These are phyloP conservation scores for Senna siamea DNA, from an alignment of 306 rosid genomes.

Conservation along the genomic window DNA sequence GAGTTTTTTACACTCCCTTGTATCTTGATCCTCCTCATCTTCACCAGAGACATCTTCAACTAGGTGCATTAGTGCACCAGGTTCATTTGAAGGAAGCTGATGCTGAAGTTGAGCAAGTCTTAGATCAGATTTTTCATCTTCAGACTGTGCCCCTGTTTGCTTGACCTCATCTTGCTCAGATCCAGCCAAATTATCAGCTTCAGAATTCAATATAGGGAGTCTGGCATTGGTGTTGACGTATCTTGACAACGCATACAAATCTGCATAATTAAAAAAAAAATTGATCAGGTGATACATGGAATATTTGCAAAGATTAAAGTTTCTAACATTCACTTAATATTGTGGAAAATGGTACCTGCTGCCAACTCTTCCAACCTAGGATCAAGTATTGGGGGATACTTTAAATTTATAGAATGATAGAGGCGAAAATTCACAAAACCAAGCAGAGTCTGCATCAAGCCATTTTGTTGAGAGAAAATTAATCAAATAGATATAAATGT, in stretches of 20 bases:
- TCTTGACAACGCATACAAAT: constrained; percentile 81
- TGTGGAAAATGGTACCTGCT: constrained; percentile 53
- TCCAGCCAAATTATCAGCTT: constrained; percentile 50
- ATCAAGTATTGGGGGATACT: constrained; percentile 89
- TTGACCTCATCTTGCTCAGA: constrained; percentile 49
- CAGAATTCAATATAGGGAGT: constrained; percentile 49
- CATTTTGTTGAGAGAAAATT: constrained; percentile 9
- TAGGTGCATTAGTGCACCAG: constrained; percentile 85
- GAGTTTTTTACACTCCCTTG: constrained; percentile 72
- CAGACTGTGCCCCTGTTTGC: constrained; percentile 39
- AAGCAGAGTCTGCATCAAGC: constrained; percentile 70
- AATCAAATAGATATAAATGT: constrained; percentile 1
- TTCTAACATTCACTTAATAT: neutral
- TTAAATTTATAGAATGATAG: constrained; percentile 78
- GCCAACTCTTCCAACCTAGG: constrained; percentile 79
- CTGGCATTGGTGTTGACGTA: constrained; percentile 55
- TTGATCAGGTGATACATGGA: neutral
- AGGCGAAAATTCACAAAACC: constrained; percentile 71
- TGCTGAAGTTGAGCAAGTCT: constrained; percentile 96
- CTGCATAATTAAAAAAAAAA: constrained; percentile 48
- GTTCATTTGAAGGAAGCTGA: constrained; percentile 87
- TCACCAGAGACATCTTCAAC: constrained; percentile 64
- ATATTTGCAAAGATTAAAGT: constrained; percentile 17
- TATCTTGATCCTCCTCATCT: constrained; percentile 80
- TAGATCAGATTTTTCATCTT: constrained; percentile 66